phyloP scores from a whole-genome alignment of 257 asterid genomes.

The Ligustrum vulgare region DNA sequence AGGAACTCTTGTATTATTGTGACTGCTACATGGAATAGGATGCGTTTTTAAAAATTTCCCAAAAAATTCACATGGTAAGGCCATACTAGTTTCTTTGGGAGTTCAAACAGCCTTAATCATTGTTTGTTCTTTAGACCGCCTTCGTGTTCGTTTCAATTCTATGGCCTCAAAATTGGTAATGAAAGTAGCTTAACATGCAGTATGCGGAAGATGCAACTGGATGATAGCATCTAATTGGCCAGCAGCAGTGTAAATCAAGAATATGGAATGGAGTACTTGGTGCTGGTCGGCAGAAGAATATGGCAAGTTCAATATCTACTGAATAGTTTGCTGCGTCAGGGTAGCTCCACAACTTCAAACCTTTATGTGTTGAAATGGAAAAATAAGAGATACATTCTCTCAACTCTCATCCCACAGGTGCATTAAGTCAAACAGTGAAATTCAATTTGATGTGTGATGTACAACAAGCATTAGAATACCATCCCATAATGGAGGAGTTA shows the following conservation, averaged over 20 bases:
- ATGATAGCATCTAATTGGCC: neutral
- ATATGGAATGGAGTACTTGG: neutral
- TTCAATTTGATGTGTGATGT: too few species aligned
- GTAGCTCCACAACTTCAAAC: neutral
- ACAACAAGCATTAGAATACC: neutral
- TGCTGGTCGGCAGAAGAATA: neutral
- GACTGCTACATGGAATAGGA: neutral
- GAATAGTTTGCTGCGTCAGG: neutral
- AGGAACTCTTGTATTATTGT: neutral
- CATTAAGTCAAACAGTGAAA: neutral
- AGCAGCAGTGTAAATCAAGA: neutral
- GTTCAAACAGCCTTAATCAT: neutral
- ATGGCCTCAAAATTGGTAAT: neutral
- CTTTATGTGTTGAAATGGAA: neutral
- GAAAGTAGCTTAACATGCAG: too few species aligned
- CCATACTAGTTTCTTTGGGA: neutral
- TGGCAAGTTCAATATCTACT: neutral
- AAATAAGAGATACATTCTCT: neutral
- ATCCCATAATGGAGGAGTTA: neutral
- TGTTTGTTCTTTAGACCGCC: too few species aligned
- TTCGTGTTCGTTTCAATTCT: neutral
- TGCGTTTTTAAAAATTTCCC: neutral
- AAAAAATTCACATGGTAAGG: neutral
- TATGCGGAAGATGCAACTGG: neutral
- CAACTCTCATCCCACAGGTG: neutral